Conservation (phyloP, 495 filamentous ascomycete genomes). For the Xylaria grammica region DNA sequence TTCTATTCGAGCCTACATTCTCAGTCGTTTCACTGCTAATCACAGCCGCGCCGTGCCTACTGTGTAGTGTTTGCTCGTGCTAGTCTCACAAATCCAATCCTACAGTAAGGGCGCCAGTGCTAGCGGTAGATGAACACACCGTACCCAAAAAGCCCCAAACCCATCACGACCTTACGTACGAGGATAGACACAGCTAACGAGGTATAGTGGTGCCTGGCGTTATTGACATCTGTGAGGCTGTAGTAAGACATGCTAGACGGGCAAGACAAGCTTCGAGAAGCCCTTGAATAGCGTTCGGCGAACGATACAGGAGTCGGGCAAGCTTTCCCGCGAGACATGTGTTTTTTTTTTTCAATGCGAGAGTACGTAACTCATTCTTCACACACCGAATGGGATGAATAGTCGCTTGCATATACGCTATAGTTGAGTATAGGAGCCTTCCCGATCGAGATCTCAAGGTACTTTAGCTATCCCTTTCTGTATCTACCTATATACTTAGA, state of each 20-base stretch:
- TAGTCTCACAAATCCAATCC: too few species aligned
- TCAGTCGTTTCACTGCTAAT: not conserved
- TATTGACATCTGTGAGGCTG: constrained; percentile 8
- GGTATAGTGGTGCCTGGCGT: constrained; percentile 5
- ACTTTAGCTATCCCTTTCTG: not conserved
- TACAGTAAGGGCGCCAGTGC: not conserved
- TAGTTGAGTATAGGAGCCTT: constrained; percentile 9
- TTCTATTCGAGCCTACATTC: constrained; percentile 7
- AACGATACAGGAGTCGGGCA: not conserved
- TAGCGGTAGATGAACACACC: not conserved
- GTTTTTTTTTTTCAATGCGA: not conserved
- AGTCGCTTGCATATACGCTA: constrained; percentile 4
- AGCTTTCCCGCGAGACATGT: constrained; percentile 13
- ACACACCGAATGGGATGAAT: constrained; percentile 7
- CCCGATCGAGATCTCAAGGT: not conserved
- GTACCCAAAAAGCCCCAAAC: too few species aligned
- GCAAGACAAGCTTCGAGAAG: constrained; percentile 20
- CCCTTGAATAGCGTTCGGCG: not conserved
- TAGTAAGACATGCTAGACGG: constrained; percentile 8
- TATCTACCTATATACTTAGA: not conserved
- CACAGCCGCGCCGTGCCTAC: too few species aligned
- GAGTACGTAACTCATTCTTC: constrained; percentile 1
- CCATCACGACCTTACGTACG: constrained; percentile 15
- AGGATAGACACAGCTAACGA: not conserved
- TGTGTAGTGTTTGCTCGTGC: too few species aligned